Percentiles rank a stretch among this genome's conserved stretches.
Evolutionary conservation across 345 rosid species (phyloP).

Genomic region (Citrus unshiu): DNA sequence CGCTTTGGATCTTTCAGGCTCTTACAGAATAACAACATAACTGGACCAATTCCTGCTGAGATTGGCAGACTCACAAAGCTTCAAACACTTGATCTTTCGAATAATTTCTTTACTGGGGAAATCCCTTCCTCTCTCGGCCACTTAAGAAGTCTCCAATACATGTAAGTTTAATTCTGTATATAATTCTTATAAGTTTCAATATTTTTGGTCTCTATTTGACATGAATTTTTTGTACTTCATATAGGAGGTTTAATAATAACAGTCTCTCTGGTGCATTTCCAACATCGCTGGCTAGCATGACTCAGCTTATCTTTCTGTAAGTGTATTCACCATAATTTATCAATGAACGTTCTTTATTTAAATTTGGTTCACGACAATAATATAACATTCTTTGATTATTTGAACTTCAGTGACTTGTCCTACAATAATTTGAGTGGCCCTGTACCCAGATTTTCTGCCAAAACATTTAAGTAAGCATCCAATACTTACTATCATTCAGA

Average conservation of each 20-base stretch:
- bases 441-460: conserved; percentile 82
- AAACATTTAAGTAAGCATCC: conserved; percentile 72
- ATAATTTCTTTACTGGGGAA: conserved; percentile 64
- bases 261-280: conserved; percentile 75
- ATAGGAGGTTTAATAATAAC: conserved; percentile 92
- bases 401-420: conserved; percentile 73
- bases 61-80: conserved; percentile 69
- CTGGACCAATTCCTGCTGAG: conserved; percentile 80
- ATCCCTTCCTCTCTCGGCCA: conserved; percentile 66
- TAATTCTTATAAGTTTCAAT: not conserved
- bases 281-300: conserved; percentile 68
- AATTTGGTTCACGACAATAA: not conserved
- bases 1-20: conserved; percentile 37
- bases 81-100: conserved; percentile 88
- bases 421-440: conserved; percentile 90
- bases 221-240: not conserved
- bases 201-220: not conserved
- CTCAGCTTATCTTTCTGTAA: conserved; percentile 90
- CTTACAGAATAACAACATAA: conserved; percentile 86
- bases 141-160: conserved; percentile 66
- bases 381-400: conserved; percentile 4
- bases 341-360: not conserved
- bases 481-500: conserved; percentile 12
- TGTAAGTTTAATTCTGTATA: conserved; percentile 46
- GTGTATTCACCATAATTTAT: conserved; percentile 9